Percentiles rank a stretch among this genome's conserved stretches.
phyloP scores from a whole-genome alignment of 441 rosid genomes.

The Pelargonium australe region DNA sequence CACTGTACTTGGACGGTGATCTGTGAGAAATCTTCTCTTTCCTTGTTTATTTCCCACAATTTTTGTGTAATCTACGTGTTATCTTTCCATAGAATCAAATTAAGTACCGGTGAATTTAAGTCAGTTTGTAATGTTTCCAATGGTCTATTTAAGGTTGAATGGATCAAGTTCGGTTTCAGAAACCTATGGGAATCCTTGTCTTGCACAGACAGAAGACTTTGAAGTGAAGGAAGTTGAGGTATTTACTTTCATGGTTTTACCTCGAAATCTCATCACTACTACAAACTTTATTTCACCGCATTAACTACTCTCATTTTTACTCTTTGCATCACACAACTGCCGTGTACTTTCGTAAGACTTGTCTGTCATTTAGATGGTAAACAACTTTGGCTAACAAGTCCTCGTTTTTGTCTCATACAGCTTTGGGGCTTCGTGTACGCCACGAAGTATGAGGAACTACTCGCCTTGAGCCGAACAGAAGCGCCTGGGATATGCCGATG shows the following conservation, averaged over 20 bases:
- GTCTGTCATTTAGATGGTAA: neutral
- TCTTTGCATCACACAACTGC: no score
- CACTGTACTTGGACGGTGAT: slow-evolving; percentile 78
- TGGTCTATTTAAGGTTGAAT: slow-evolving; percentile 40
- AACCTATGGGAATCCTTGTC: slow-evolving; percentile 88
- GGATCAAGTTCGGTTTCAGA: slow-evolving; percentile 95
- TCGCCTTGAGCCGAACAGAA: slow-evolving; percentile 53
- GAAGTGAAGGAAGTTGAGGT: slow-evolving; percentile 91
- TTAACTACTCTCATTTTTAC: no score
- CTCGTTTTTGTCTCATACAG: slow-evolving; percentile 31
- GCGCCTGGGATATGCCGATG: slow-evolving; percentile 80
- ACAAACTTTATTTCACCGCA: no score
- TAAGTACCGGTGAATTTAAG: neutral
- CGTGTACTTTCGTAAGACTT: no score
- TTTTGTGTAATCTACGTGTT: neutral
- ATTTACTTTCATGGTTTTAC: slow-evolving; percentile 11
- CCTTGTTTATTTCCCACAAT: neutral
- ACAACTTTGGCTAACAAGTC: neutral
- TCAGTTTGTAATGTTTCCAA: slow-evolving; percentile 5
- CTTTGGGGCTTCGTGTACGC: slow-evolving; percentile 87
- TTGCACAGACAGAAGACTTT: slow-evolving; percentile 66
- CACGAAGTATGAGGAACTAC: slow-evolving; percentile 76
- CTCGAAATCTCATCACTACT: no score
- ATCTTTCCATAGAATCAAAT: slow-evolving; percentile 9
- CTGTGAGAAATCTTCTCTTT: slow-evolving; percentile 46